A percentile compares a stretch with the other conserved stretches of the same genome.
phyloP scores from a whole-genome alignment of 179 eudicot genomes.

The Spinacia oleracea region DNA sequence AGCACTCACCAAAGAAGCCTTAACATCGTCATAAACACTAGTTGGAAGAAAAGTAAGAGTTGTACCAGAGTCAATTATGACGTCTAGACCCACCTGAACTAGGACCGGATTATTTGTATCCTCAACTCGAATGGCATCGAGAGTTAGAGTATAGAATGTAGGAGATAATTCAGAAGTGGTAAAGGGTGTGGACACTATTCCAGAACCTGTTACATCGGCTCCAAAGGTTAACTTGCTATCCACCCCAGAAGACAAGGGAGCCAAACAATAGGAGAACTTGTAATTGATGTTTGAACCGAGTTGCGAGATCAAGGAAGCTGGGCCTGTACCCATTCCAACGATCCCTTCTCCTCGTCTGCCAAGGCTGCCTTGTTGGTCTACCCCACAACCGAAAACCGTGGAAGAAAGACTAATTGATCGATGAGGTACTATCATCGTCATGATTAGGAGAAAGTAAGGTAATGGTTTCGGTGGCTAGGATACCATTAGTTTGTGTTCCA shows the following conservation, averaged over 20 bases:
- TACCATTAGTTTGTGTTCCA: slow-evolving; percentile 32
- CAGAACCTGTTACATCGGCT: slow-evolving; percentile 31
- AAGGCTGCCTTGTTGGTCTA: slow-evolving; percentile 33
- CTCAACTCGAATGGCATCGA: slow-evolving; percentile 44
- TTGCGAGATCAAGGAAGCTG: slow-evolving; percentile 44
- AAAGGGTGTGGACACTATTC: slow-evolving; percentile 49
- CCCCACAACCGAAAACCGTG: slow-evolving; percentile 54
- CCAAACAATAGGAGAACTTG: slow-evolving; percentile 49
- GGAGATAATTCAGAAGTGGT: background rate
- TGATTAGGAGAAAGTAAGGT: slow-evolving; percentile 32
- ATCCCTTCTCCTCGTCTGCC: slow-evolving; percentile 37
- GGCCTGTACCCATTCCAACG: slow-evolving; percentile 59
- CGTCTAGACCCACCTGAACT: background rate
- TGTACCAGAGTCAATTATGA: slow-evolving; percentile 62
- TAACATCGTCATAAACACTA: slow-evolving; percentile 24
- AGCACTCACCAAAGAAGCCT: slow-evolving; percentile 17
- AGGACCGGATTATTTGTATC: background rate
- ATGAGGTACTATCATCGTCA: background rate
- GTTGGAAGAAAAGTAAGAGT: slow-evolving; percentile 41
- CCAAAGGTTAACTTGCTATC: slow-evolving; percentile 51
- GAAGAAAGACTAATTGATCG: slow-evolving; percentile 12
- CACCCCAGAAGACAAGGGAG: slow-evolving; percentile 23
- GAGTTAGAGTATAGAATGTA: slow-evolving; percentile 37
- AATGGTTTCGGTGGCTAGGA: slow-evolving; percentile 47
- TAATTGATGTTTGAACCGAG: slow-evolving; percentile 29